Evolutionary conservation across 345 rosid species (phyloP).

Genomic region (Citrus hindsii): DNA sequence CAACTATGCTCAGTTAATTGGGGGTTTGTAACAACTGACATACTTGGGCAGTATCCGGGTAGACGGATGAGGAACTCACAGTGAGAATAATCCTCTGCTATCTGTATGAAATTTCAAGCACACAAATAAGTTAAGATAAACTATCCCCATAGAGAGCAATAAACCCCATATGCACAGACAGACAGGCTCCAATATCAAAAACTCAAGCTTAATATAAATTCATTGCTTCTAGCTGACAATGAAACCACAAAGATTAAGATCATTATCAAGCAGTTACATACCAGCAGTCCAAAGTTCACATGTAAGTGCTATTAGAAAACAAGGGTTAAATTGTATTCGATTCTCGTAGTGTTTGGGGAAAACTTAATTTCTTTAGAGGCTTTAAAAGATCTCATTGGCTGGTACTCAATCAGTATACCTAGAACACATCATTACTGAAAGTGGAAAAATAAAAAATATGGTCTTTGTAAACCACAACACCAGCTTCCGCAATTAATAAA

Average conservation of each 20-base stretch:
- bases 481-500: neutral
- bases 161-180: neutral
- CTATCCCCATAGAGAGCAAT: neutral
- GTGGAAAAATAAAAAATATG: neutral
- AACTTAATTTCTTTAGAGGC: neutral
- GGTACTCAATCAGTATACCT: neutral
- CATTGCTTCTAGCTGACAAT: neutral
- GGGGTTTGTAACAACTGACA: slow-evolving; percentile 22
- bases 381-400: neutral
- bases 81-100: slow-evolving; percentile 97
- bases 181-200: neutral
- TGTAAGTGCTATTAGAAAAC: neutral
- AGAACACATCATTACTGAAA: neutral
- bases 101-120: slow-evolving; percentile 41
- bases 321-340: neutral
- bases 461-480: neutral
- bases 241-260: neutral
- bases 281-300: neutral
- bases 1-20: neutral
- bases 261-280: neutral
- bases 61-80: slow-evolving; percentile 95
- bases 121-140: slow-evolving; percentile 6
- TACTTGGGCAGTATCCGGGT: slow-evolving; percentile 99
- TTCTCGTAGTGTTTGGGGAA: neutral
- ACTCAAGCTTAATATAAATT: neutral